A percentile compares a stretch with the other conserved stretches of the same genome.
phyloP scores from a whole-genome alignment of 768 basidiomycete species.

The Auriculariales sp. region DNA sequence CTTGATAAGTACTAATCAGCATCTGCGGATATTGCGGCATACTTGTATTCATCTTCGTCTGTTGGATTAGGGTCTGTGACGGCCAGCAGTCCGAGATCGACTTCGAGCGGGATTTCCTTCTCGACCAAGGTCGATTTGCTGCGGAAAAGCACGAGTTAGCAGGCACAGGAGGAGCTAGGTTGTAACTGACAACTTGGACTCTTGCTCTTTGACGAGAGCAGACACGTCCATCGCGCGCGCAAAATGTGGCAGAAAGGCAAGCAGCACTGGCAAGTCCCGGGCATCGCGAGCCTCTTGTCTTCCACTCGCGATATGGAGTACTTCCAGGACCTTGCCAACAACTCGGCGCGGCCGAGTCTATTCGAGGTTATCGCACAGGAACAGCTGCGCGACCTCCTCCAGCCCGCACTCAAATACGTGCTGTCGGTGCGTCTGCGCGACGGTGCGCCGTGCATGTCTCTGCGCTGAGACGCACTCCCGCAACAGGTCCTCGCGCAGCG shows the following conservation, averaged over 20 bases:
- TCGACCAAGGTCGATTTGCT: conserved; percentile 60
- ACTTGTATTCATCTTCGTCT: conserved; percentile 77
- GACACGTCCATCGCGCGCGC: conserved; percentile 62
- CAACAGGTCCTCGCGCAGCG: conserved; percentile 82
- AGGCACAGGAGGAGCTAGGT: not conserved
- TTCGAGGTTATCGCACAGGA: conserved; percentile 92
- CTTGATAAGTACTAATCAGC: not conserved
- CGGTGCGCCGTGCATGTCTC: not conserved
- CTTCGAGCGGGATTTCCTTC: conserved; percentile 63
- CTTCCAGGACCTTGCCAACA: conserved; percentile 60
- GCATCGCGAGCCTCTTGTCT: no score
- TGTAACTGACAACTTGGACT: conserved; percentile 50
- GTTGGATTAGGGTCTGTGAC: conserved; percentile 82
- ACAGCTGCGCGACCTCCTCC: conserved; percentile 79
- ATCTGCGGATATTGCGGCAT: conserved; percentile 13
- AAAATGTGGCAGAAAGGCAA: not conserved
- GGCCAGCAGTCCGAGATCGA: conserved; percentile 72
- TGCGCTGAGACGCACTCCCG: not conserved
- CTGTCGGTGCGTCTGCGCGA: conserved; percentile 52
- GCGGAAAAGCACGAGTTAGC: conserved; percentile 2
- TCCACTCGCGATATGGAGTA: no score
- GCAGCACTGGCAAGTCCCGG: not conserved
- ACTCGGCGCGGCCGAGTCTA: conserved; percentile 63
- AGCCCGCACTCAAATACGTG: conserved; percentile 90
- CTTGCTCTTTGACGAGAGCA: conserved; percentile 57